phyloP scores from a whole-genome alignment of 2,329 filamentous ascomycete genomes.

The Blumeria graminis region DNA sequence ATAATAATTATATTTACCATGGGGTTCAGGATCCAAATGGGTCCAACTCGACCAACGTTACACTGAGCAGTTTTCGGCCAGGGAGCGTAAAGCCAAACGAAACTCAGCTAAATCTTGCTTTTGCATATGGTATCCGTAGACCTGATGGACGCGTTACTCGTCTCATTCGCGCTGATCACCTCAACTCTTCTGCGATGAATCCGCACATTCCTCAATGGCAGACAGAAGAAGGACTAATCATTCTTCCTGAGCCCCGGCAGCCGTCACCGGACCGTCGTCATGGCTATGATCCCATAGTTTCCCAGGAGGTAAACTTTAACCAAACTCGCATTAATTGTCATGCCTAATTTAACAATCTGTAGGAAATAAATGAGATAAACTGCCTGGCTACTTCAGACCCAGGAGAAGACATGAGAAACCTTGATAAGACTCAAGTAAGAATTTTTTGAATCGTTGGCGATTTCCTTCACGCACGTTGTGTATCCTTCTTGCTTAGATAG shows the following conservation, averaged over 20 bases:
- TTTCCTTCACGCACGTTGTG: no score
- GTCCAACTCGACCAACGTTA: conserved; percentile 1
- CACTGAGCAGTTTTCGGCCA: conserved; percentile 8
- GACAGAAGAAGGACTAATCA: conserved; percentile 13
- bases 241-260: conserved; percentile 10
- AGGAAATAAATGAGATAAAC: no score
- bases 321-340: neutral
- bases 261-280: conserved; percentile 5
- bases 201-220: conserved; percentile 18
- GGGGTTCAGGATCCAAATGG: no score
- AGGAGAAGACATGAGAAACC: no score
- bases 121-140: conserved; percentile 28
- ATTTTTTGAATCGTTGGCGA: no score
- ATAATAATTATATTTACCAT: neutral
- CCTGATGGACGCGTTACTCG: conserved; percentile 28
- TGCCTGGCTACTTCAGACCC: no score
- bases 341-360: no score
- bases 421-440: no score
- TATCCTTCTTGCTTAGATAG: neutral
- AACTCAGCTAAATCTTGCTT: conserved; percentile 13
- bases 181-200: conserved; percentile 17
- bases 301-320: conserved; percentile 6
- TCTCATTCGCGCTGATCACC: conserved; percentile 29
- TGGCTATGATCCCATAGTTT: conserved; percentile 5
- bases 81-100: conserved; percentile 7